Percentiles rank a stretch among this genome's conserved stretches.
Evolutionary conservation across 148 eudicot species (phyloP).

Genomic region (Spergularia bocconei): DNA sequence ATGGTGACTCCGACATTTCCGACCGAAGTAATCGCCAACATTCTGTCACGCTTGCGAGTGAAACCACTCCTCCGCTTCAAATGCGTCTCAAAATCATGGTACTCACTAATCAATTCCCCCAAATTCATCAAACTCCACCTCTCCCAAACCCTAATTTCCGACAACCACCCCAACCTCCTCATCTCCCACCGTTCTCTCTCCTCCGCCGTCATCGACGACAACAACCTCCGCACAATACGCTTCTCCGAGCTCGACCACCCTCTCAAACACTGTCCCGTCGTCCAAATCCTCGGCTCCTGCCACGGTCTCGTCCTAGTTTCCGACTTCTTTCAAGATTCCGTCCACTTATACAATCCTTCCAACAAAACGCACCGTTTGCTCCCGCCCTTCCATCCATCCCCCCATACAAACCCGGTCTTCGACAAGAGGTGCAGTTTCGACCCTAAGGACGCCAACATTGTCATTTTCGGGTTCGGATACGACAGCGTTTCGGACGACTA

Average conservation of each 20-base stretch:
- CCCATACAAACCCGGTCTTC: not conserved
- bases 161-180: not conserved
- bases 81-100: too few species aligned
- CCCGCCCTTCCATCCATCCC: not conserved
- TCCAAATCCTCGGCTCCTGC: not conserved
- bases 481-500: too few species aligned
- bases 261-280: not conserved
- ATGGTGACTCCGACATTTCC: constrained; percentile 3
- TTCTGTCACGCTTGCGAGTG: not conserved
- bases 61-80: constrained; percentile 14
- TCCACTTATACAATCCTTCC: constrained; percentile 3
- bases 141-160: constrained; percentile 12
- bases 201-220: not conserved
- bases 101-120: not conserved
- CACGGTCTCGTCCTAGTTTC: constrained; percentile 11
- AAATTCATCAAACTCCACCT: constrained; percentile 12
- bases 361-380: constrained; percentile 4
- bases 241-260: constrained; percentile 9
- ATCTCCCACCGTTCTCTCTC: not conserved
- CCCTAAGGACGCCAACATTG: too few species aligned
- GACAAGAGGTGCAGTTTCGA: too few species aligned
- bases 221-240: not conserved
- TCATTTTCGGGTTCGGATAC: too few species aligned
- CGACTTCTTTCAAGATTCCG: not conserved
- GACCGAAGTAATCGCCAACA: not conserved